Evolutionary conservation across 192 early-diverging fungal genomes (phyloP).

Genomic region (Coemansia sp.): DNA sequence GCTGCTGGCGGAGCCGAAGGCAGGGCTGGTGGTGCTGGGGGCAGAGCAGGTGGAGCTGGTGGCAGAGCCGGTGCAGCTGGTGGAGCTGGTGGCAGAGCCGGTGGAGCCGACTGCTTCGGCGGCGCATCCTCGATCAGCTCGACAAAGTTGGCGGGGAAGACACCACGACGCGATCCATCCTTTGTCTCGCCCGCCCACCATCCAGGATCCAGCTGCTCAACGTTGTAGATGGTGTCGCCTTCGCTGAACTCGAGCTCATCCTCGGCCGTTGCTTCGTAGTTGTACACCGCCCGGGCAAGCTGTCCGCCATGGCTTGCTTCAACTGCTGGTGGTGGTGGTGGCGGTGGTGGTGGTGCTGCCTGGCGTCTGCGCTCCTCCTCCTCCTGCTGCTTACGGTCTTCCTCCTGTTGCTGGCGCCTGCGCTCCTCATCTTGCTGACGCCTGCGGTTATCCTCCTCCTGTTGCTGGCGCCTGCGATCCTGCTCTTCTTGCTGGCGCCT

Average conservation of each 20-base stretch:
- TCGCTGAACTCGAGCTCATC: slow-evolving; percentile 86
- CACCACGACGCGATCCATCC: slow-evolving; percentile 69
- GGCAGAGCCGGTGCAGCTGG: slow-evolving; percentile 13
- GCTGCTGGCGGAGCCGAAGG: slow-evolving; percentile 15
- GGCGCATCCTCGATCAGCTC: slow-evolving; percentile 51
- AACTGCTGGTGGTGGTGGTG: slow-evolving; percentile 19
- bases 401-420: slow-evolving; percentile 18
- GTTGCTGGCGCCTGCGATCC: slow-evolving; percentile 28
- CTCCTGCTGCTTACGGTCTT: slow-evolving; percentile 36
- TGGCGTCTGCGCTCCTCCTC: slow-evolving; percentile 28
- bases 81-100: slow-evolving; percentile 19
- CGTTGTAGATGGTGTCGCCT: slow-evolving; percentile 75
- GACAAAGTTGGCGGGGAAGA: slow-evolving; percentile 81
- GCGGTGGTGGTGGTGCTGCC: slow-evolving; percentile 22
- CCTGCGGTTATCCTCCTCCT: slow-evolving; percentile 37
- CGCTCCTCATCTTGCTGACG: slow-evolving; percentile 35
- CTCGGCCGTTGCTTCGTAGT: slow-evolving; percentile 73
- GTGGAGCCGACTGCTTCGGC: slow-evolving; percentile 6
- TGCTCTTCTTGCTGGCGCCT: slow-evolving; percentile 38
- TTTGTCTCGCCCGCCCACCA: slow-evolving; percentile 90
- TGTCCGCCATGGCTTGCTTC: slow-evolving; percentile 11
- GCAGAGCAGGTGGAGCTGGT: neutral
- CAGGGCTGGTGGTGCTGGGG: slow-evolving; percentile 3
- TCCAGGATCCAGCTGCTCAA: slow-evolving; percentile 82
- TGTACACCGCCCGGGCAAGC: slow-evolving; percentile 65